Evolutionary conservation across 2,329 filamentous ascomycete species (phyloP), one percentile per base, ranked within the genome.

Genomic region (Zasmidium citrigriseum): DNA sequence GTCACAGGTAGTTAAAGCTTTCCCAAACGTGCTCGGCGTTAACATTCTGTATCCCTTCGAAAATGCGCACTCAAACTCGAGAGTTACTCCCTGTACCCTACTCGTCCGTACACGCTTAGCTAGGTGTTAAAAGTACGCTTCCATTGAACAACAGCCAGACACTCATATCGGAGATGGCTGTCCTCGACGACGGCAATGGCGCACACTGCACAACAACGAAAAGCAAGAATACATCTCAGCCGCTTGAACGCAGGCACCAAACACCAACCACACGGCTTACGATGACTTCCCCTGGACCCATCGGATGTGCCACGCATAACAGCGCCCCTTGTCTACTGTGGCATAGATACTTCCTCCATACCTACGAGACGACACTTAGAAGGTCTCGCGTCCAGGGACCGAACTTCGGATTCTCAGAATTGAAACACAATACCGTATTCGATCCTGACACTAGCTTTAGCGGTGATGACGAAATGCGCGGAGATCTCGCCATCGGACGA

Each of bases 281-380:
- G 68, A 67, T 23, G 68, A 70, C 54, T 70, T 65, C 45, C 62
- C 67, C 0, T 67, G 57, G 27, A 58, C 65, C 12, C 66, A 70
- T 57, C 27, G 54, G 54, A n/a, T 57, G 46, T 21, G 14, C 29
- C 7, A 52, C 54, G 1, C 67, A 66, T 48, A 53, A 64, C 48
- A 63, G 59, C 24, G 62, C 62, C 2, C 47, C 62, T 4, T 71
- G 67, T 52, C 53, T 69, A 9, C 62, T 66, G 5, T 70, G 68
- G 67, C 68, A 71, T 51, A 61, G 68, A 27, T 69, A 63, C 46
- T 68, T 68, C 48, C 44, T 69, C 16, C 61, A 67, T 46, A 55
- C 63, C 18, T 68, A 67, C 41, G 68, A 70, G 53, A 54, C 20
- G 2, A 59, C 67, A n/a, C 7, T 47, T 71, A 14, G 44, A 63